phyloP scores from a whole-genome alignment of 176 grass and related monocot species.

The Hyparrhenia diplandra region DNA sequence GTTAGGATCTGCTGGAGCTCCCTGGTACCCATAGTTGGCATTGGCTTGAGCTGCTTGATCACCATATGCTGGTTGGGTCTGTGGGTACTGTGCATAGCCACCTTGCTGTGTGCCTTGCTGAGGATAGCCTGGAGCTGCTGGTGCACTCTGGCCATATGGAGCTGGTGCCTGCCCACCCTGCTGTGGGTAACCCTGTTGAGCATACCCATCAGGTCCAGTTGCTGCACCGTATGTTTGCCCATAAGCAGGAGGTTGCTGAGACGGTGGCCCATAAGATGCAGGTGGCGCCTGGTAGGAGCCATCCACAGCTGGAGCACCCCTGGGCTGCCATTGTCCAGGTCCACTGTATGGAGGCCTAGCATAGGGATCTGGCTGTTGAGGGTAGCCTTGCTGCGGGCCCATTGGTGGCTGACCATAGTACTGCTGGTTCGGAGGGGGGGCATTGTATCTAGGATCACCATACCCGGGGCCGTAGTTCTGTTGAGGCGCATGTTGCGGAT shows the following conservation, averaged over 20 bases:
- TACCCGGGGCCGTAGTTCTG: slow-evolving; percentile 60
- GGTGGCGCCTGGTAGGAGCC: slow-evolving; percentile 50
- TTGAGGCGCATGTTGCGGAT: slow-evolving; percentile 52
- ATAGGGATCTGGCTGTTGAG: slow-evolving; percentile 72
- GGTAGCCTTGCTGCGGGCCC: slow-evolving; percentile 64
- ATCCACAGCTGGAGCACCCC: slow-evolving; percentile 42
- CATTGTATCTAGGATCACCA: slow-evolving; percentile 61
- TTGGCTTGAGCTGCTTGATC: slow-evolving; percentile 50
- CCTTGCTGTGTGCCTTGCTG: slow-evolving; percentile 47
- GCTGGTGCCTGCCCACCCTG: slow-evolving; percentile 41
- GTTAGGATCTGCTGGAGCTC: slow-evolving; percentile 55
- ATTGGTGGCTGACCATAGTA: slow-evolving; percentile 66
- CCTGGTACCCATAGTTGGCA: slow-evolving; percentile 70
- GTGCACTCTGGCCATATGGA: slow-evolving; percentile 56
- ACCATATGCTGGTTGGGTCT: slow-evolving; percentile 44
- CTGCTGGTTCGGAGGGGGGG: slow-evolving; percentile 58
- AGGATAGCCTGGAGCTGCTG: slow-evolving; percentile 40
- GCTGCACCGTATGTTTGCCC: slow-evolving; percentile 59
- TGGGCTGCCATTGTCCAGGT: slow-evolving; percentile 40
- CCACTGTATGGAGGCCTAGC: slow-evolving; percentile 53
- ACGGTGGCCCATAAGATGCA: slow-evolving; percentile 49
- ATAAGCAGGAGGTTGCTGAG: slow-evolving; percentile 67
- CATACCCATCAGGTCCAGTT: slow-evolving; percentile 64
- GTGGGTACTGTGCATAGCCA: slow-evolving; percentile 54
- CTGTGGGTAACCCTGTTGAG: slow-evolving; percentile 70